These are phyloP conservation scores for Cinchona pubescens DNA, from an alignment of 257 asterid species.

Conservation along the genomic window DNA sequence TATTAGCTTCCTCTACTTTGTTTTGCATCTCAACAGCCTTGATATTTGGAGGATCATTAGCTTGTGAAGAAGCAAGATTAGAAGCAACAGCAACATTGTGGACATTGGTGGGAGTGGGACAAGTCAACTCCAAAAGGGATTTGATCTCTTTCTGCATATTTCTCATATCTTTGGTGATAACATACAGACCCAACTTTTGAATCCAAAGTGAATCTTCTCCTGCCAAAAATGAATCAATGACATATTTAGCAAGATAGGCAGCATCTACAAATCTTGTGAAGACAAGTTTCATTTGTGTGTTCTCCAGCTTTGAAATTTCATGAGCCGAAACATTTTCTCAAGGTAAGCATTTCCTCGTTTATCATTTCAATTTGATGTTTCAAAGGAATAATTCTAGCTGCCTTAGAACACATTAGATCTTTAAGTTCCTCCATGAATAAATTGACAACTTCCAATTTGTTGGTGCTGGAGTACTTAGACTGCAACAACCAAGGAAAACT, in stretches of 20 bases:
- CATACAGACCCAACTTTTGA: neutral
- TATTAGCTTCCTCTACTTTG: too few species aligned
- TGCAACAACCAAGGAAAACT: neutral
- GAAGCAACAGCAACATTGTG: too few species aligned
- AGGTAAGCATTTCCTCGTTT: neutral
- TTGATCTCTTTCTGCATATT: too few species aligned
- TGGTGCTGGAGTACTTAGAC: neutral
- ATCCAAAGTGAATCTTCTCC: too few species aligned
- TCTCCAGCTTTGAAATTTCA: neutral
- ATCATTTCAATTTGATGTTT: constrained; percentile 4
- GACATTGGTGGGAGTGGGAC: too few species aligned
- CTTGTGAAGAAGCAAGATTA: too few species aligned
- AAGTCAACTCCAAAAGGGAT: neutral
- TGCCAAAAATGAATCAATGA: constrained; percentile 19
- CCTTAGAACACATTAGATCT: neutral
- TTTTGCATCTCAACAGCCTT: too few species aligned
- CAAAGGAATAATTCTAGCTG: too few species aligned
- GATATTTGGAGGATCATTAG: too few species aligned
- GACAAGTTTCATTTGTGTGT: neutral
- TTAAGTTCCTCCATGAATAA: neutral
- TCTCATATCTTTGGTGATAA: neutral
- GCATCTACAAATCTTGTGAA: neutral
- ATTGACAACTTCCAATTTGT: neutral
- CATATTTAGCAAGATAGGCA: neutral
- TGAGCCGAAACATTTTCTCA: neutral